Evolutionary conservation across 1,139 yeast genomes (phyloP), one percentile per base, ranked within the genome.

Genomic region (Pneumocystis canis): DNA sequence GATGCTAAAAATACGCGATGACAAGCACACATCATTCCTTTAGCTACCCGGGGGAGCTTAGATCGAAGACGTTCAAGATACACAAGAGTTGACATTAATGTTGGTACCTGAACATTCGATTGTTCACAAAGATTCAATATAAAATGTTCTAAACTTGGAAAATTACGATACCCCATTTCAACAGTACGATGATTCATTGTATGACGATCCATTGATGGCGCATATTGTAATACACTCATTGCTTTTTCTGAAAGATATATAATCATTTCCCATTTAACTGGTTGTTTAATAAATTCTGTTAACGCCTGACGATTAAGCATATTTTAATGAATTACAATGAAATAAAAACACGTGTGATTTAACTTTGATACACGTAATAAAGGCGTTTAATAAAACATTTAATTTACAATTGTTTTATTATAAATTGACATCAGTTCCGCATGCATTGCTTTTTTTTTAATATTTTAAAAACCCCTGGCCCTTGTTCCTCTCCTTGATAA

Each of bases 71-170:
- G 84, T 65, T 85, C 83, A 64, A 90, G 79, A 73, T 88, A 90
- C 14, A 89, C 89, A 63, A 89, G 78, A 1, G 96, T 81, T 20
- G 97, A 85, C 97, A 92, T 90, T 64, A 92, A 79, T 1, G 97
- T 92, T 56, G 97, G 90, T 2, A 96, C 87, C 75, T 90, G 97
- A 31, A 92, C 97, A 72, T 90, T 89, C 16, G 96, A 88, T 70
- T 86, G 83, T 64, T 78, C 79, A 66, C 90, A 84, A 68, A 90
- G 77, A 61, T 80, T 82, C 67, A 83, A 79, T 69, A 90, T 89
- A 76, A 90, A 90, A 20, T 76, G 76, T 60, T 78, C 77, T 66
- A 92, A 76, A 0, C 85, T 73, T 5, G 78, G 77, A 58, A 71
- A 66, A 47, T 63, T 59, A 65, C 69, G 25, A 70, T 70, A 28